phyloP scores from a whole-genome alignment of 805 yeast genomes.

The Jamesozyma jinghongensis region DNA sequence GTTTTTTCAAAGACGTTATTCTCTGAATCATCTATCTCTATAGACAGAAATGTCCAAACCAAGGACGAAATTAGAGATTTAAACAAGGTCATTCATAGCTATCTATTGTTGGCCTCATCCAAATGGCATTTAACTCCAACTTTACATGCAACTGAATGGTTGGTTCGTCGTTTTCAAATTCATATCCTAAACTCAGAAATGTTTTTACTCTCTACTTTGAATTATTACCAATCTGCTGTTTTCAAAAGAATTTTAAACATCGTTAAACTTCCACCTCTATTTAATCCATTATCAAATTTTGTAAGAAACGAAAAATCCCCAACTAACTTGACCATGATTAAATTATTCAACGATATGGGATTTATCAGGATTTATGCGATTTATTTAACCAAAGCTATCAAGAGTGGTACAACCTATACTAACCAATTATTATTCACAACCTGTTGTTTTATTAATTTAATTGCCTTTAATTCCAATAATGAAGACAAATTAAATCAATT shows the following conservation, averaged over 20 bases:
- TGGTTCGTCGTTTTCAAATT: conserved; percentile 80
- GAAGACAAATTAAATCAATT: conserved; percentile 38
- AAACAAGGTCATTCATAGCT: conserved; percentile 65
- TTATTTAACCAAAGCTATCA: conserved; percentile 37
- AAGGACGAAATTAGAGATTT: conserved; percentile 68
- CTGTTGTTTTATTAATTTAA: conserved; percentile 54
- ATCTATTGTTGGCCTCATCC: conserved; percentile 65
- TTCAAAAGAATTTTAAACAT: conserved; percentile 72
- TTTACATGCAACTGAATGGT: conserved; percentile 85
- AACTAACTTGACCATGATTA: conserved; percentile 55
- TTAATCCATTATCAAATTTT: conserved; percentile 60
- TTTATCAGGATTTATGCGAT: conserved; percentile 58
- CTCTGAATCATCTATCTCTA: conserved; percentile 65
- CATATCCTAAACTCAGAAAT: conserved; percentile 73
- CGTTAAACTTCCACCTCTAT: conserved; percentile 67
- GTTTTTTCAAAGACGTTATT: conserved; percentile 66
- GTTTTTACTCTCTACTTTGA: conserved; percentile 61
- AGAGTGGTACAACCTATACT: conserved; percentile 51
- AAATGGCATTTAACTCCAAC: conserved; percentile 70
- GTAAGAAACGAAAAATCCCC: conserved; percentile 59
- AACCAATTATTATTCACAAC: conserved; percentile 72
- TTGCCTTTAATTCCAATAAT: conserved; percentile 43
- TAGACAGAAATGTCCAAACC: conserved; percentile 78
- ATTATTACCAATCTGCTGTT: conserved; percentile 67
- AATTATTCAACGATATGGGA: conserved; percentile 63